phyloP scores from a whole-genome alignment of 2,329 filamentous ascomycete genomes.

The Nemania diffusa region DNA sequence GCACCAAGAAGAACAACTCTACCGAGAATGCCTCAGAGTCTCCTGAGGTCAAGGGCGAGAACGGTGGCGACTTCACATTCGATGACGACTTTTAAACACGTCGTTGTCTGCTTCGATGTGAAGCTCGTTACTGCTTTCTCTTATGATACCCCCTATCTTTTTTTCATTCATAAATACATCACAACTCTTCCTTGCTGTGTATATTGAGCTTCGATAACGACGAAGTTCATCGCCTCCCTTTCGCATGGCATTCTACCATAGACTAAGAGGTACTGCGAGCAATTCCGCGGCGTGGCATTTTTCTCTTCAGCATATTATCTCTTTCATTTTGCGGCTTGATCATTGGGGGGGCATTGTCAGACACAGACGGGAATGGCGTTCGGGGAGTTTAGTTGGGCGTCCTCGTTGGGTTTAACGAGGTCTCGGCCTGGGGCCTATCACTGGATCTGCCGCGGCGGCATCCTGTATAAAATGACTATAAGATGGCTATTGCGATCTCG shows the following conservation, averaged over 20 bases:
- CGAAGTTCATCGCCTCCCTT: slow-evolving; percentile 11
- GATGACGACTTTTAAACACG: slow-evolving; percentile 91
- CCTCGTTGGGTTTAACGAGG: slow-evolving; percentile 10
- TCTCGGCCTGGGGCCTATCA: background rate
- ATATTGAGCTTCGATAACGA: slow-evolving; percentile 25
- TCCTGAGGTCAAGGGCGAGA: slow-evolving; percentile 64
- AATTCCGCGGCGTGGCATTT: slow-evolving; percentile 20
- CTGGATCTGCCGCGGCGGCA: slow-evolving; percentile 6
- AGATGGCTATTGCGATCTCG: slow-evolving; percentile 8
- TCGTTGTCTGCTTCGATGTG: slow-evolving; percentile 33
- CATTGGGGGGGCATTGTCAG: slow-evolving; percentile 13
- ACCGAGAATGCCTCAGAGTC: slow-evolving; percentile 57
- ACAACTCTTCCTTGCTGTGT: slow-evolving; percentile 21
- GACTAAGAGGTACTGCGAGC: slow-evolving; percentile 34
- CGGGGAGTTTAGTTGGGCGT: slow-evolving; percentile 17
- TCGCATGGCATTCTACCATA: slow-evolving; percentile 33
- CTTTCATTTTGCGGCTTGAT: slow-evolving; percentile 14
- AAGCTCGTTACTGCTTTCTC: slow-evolving; percentile 1
- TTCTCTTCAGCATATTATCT: slow-evolving; percentile 20
- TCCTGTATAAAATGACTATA: background rate
- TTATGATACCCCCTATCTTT: slow-evolving; percentile 33
- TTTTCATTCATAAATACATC: background rate
- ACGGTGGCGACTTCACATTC: slow-evolving; percentile 86
- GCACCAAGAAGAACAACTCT: slow-evolving; percentile 74
- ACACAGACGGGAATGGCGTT: slow-evolving; percentile 27